phyloP scores from a whole-genome alignment of 2,329 filamentous ascomycete genomes.

The Berkeleyomyces rouxiae region DNA sequence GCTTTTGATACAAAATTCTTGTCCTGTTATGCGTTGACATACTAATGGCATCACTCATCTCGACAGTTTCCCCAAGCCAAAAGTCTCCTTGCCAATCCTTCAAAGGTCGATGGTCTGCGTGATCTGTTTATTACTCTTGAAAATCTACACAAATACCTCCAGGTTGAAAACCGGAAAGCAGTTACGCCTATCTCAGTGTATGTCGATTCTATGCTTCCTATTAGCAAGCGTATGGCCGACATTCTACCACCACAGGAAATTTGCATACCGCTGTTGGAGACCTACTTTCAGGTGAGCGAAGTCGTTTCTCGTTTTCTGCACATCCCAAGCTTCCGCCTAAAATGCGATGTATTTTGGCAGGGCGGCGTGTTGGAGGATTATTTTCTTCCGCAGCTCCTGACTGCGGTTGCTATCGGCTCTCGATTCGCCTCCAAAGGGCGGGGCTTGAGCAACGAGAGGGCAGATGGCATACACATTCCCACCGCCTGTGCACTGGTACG shows the following conservation, averaged over 20 bases:
- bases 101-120: constrained; percentile 24
- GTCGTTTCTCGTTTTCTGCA: constrained; percentile 38
- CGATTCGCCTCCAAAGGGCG: constrained; percentile 35
- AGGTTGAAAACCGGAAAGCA: constrained; percentile 30
- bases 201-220: constrained; percentile 41
- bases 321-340: constrained; percentile 32
- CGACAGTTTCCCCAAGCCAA: constrained; percentile 36
- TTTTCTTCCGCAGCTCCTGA: constrained; percentile 37
- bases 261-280: constrained; percentile 33
- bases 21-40: too few relatives aligned
- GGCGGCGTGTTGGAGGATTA: constrained; percentile 29
- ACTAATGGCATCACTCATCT: neutral
- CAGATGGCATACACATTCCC: constrained; percentile 38
- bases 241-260: constrained; percentile 34
- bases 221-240: constrained; percentile 40
- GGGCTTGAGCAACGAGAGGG: constrained; percentile 33
- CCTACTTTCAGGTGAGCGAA: constrained; percentile 35
- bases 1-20: neutral
- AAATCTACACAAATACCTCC: constrained; percentile 31
- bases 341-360: constrained; percentile 37
- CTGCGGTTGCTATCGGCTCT: constrained; percentile 36
- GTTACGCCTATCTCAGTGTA: constrained; percentile 37
- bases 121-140: constrained; percentile 30
- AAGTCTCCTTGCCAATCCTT: constrained; percentile 29
- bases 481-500: constrained; percentile 39